These are phyloP conservation scores for Selaginella tamariscina DNA, from an alignment of 75 land plant genomes.

Conservation along the genomic window DNA sequence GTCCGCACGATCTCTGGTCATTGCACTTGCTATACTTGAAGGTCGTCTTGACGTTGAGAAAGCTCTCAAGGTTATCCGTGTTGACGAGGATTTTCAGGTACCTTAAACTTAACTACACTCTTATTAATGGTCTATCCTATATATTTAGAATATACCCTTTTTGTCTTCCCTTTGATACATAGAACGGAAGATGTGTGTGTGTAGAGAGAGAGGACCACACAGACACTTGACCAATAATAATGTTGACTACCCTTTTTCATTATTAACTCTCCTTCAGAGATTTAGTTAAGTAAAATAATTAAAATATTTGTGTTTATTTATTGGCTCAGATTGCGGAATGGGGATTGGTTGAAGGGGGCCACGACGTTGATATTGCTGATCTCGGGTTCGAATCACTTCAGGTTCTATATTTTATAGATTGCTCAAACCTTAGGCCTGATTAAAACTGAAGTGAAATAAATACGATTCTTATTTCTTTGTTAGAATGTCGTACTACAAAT, in stretches of 20 bases:
- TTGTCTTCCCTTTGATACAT: background rate
- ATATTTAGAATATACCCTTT: too few relatives aligned
- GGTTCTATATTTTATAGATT: conserved; percentile 67
- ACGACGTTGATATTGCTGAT: conserved; percentile 92
- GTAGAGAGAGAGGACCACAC: too few relatives aligned
- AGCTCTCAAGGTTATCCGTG: conserved; percentile 72
- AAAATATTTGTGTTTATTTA: too few relatives aligned
- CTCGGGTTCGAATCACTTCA: conserved; percentile 62
- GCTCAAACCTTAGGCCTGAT: too few relatives aligned
- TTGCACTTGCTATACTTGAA: conserved; percentile 60
- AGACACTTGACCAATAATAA: too few relatives aligned
- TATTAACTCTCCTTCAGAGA: too few relatives aligned
- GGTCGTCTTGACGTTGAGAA: conserved; percentile 67
- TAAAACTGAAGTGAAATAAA: too few relatives aligned
- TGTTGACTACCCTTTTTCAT: too few relatives aligned
- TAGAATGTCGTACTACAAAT: too few relatives aligned
- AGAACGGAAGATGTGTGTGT: background rate
- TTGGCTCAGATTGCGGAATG: conserved; percentile 54
- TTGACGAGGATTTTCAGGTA: conserved; percentile 95
- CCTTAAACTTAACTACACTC: background rate
- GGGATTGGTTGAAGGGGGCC: conserved; percentile 98
- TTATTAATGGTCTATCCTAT: too few relatives aligned
- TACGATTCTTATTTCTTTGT: too few relatives aligned
- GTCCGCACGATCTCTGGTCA: conserved; percentile 64
- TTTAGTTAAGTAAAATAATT: too few relatives aligned